Base-by-base conservation (phyloP, 106 monocot genomes). In the Phalaenopsis aphrodite region DNA sequence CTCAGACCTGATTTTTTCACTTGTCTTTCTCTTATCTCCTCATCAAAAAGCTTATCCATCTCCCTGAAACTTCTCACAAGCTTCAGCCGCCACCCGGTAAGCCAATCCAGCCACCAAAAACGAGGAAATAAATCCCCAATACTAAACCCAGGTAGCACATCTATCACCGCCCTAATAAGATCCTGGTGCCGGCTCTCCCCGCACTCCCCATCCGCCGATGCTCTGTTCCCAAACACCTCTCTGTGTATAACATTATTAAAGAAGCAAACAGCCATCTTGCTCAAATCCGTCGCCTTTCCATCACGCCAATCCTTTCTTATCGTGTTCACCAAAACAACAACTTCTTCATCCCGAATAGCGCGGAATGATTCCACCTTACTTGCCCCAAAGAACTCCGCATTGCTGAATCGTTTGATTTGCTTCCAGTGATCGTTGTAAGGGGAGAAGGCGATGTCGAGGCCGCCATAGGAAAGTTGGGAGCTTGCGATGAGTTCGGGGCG, bases 371-470 rank as follows among this genome's bases (percentile, higher is more conserved):
- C 21, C 5, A 81, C 42, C 11, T 75, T 81, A 16, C 47, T 56
- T 0, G 42, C 5, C 16, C 24, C 30, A 56, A 81, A 81, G 5
- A 81, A 23, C n/a, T 81, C 12, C 41, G 68, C 11, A 5, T 17
- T 58, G 81, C 72, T 23, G 18, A 80, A 37, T 71, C 76, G 66
- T 1, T 42, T 38, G 41, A 71, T 9, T 49, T 80, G 18, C 56
- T 77, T 77, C 81, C 80, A 81, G 8, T 81, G 17, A 3, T 80
- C 77, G 1, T 78, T 72, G 74, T 61, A 79, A 41, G 78, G 78
- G 6, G 83, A 72, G 36, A n/a, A 42, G 41, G 42, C 77, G 15
- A 81, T 43, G 42, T 77, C 81, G 4, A 42, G 36, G 5, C 41
- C 38, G 41, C 72, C 80, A 45, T 80, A 77, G 30, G 55, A 19